Conservation (phyloP, 371 early-diverging fungal species). For the Phascolomyces articulosus region DNA sequence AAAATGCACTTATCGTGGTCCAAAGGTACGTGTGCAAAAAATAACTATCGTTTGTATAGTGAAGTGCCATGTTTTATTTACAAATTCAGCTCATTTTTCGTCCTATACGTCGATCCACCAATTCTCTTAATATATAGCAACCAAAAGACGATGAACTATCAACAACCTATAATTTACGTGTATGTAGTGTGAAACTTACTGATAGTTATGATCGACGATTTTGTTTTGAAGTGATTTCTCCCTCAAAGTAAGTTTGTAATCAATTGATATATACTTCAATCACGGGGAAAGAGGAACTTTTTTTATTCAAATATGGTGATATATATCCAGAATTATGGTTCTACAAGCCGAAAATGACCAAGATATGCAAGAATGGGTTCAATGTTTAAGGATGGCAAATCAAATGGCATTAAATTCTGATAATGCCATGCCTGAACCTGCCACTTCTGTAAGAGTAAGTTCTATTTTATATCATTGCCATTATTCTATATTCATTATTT, state of each 20-base stretch:
- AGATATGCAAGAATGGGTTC: constrained; percentile 83
- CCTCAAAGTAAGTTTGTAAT: constrained; percentile 57
- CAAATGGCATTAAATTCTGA: constrained; percentile 68
- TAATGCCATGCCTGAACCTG: constrained; percentile 27
- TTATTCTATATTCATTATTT: no score
- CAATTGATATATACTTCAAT: no score
- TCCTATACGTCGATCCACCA: background rate
- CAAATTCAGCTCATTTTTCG: background rate
- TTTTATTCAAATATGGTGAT: background rate
- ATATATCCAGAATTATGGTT: constrained; percentile 53
- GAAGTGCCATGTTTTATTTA: no score
- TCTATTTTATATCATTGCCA: background rate
- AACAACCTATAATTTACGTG: constrained; percentile 63
- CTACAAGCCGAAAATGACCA: constrained; percentile 85
- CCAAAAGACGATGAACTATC: constrained; percentile 46
- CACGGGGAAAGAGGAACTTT: no score
- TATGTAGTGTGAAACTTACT: constrained; percentile 78
- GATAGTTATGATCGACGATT: constrained; percentile 76
- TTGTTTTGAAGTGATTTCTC: constrained; percentile 87
- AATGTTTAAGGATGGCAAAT: constrained; percentile 70
- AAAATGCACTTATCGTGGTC: constrained; percentile 50
- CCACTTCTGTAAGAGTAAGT: constrained; percentile 20
- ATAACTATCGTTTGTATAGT: background rate
- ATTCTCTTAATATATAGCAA: constrained; percentile 3
- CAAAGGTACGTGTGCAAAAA: constrained; percentile 36